Percentiles rank a stretch among this genome's conserved stretches.
phyloP scores from a whole-genome alignment of 2,329 filamentous ascomycete genomes.

The Talaromyces albobiverticillius region DNA sequence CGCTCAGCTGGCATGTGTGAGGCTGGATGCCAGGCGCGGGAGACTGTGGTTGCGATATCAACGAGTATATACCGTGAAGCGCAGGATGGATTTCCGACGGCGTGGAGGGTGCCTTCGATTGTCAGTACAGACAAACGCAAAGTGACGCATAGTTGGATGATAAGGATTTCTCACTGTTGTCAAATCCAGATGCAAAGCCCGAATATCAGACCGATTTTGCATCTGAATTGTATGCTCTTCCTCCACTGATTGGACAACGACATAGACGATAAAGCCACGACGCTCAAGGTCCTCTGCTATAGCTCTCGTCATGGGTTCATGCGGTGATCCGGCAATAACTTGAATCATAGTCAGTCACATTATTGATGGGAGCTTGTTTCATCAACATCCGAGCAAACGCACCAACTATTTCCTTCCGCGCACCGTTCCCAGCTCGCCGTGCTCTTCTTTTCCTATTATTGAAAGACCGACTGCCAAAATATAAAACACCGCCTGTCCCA shows the following conservation, averaged over 20 bases:
- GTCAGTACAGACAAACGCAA: conserved; percentile 1
- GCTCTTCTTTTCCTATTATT: conserved; percentile 68
- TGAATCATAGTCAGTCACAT: conserved; percentile 27
- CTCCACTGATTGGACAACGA: conserved; percentile 55
- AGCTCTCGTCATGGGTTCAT: conserved; percentile 78
- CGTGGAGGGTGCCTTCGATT: conserved; percentile 57
- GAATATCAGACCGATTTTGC: conserved; percentile 76
- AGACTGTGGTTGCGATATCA: conserved; percentile 71
- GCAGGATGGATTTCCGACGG: conserved; percentile 56
- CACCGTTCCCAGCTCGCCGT: conserved; percentile 75
- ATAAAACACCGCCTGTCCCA: conserved; percentile 60
- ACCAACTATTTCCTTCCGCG: conserved; percentile 76
- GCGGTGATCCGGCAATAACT: conserved; percentile 84
- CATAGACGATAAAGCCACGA: conserved; percentile 87
- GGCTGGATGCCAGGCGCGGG: conserved; percentile 73
- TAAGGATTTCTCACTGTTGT: conserved; percentile 49
- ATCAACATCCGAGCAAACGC: conserved; percentile 21
- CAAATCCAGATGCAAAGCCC: conserved; percentile 77
- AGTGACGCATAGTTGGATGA: background rate
- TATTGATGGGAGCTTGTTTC: background rate
- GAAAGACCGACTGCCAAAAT: conserved; percentile 60
- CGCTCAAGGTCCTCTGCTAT: conserved; percentile 83
- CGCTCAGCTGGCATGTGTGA: conserved; percentile 72
- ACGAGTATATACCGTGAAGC: conserved; percentile 68
- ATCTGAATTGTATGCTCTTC: conserved; percentile 45